These are phyloP conservation scores for Citrullus colocynthis DNA, from an alignment of 306 rosid genomes.

Conservation along the genomic window DNA sequence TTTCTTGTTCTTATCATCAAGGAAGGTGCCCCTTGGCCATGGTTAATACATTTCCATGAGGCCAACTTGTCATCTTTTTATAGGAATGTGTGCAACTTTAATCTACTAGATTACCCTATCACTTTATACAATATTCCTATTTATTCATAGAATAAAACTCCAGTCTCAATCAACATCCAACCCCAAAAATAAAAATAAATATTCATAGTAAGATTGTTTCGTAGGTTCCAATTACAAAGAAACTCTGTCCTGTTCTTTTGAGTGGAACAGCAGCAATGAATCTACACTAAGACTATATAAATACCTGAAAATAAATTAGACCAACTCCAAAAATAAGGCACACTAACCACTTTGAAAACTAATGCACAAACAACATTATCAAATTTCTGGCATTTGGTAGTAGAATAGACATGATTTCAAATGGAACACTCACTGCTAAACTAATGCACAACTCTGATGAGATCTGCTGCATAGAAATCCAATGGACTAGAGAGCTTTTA, in stretches of 20 bases:
- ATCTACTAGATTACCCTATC: neutral
- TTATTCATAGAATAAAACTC: neutral
- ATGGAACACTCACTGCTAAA: neutral
- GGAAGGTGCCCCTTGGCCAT: neutral
- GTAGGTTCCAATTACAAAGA: neutral
- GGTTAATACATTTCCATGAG: neutral
- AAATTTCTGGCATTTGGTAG: neutral
- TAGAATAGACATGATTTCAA: neutral
- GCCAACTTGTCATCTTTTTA: neutral
- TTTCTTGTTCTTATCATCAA: constrained; percentile 1
- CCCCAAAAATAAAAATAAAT: neutral
- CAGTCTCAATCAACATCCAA: neutral
- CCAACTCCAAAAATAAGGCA: neutral
- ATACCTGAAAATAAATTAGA: neutral
- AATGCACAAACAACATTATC: neutral
- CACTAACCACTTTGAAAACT: neutral
- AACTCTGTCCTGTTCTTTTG: neutral
- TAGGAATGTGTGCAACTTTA: constrained; percentile 5
- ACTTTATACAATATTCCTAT: neutral
- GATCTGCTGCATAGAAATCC: neutral
- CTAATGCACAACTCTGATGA: neutral
- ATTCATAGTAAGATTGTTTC: neutral
- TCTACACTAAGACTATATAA: neutral
- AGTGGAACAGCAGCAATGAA: neutral
- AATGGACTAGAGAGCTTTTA: neutral